Conservation (phyloP, 2,329 filamentous ascomycete genomes). For the Fusarium tricinctum region DNA sequence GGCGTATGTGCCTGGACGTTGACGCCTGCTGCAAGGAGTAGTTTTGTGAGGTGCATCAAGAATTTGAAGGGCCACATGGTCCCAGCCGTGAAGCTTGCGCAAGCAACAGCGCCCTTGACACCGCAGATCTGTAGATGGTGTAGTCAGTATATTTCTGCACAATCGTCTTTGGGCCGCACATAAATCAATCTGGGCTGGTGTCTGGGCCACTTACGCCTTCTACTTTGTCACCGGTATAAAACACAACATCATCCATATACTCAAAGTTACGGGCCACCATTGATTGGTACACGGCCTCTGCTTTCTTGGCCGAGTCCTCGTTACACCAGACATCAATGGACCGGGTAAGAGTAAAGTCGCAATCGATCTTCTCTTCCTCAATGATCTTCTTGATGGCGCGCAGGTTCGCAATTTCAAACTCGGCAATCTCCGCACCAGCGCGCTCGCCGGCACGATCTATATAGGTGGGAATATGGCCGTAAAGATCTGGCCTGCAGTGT, state of each 20-base stretch:
- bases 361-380: conserved; percentile 15
- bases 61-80: conserved; percentile 17
- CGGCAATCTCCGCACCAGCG: conserved; percentile 12
- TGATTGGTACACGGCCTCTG: conserved; percentile 2
- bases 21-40: conserved; percentile 8
- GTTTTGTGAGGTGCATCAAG: conserved; percentile 55
- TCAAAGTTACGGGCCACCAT: conserved; percentile 13
- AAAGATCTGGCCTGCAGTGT: conserved; percentile 6
- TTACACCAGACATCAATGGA: conserved; percentile 18
- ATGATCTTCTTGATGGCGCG: conserved; percentile 14
- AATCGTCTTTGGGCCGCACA: rapidly evolving
- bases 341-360: conserved; percentile 12
- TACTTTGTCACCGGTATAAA: conserved; percentile 9
- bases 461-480: conserved; percentile 7
- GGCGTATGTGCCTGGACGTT: conserved; percentile 10
- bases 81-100: conserved; percentile 6
- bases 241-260: conserved; percentile 18
- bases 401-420: not conserved
- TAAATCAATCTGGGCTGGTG: not conserved
- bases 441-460: conserved; percentile 6
- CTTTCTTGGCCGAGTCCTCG: conserved; percentile 9
- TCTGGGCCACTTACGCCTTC: not conserved
- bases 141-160: not conserved
- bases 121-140: conserved; percentile 1
- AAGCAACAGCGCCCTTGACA: conserved; percentile 14